Base-by-base conservation (phyloP, 306 rosid genomes). In the Ormosia semicastrata region DNA sequence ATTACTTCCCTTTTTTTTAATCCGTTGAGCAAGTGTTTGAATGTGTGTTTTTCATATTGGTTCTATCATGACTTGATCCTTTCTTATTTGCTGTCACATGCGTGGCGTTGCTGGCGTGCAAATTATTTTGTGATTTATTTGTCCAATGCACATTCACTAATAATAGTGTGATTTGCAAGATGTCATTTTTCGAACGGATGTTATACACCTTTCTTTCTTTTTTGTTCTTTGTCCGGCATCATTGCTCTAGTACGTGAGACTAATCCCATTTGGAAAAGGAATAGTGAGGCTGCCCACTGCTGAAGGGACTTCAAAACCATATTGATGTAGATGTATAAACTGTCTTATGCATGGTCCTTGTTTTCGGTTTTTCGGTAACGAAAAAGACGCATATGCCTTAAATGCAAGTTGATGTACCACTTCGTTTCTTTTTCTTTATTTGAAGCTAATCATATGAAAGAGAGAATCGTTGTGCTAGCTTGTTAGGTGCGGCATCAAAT, bases 101-200 rank as follows among this genome's bases (percentile, higher is more conserved):
- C 24, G 78, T 83, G 79, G 79, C 9, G 63, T 49, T 44, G 2
- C 29, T 18, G 47, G 40, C 32, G 66, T 75, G 86, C 49, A 82
- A 39, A 66, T 57, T 24, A 68, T 67, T 34, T 71, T 62, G 53
- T 56, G 47, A 41, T 74, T 60, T 71, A 52, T 73, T 30, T 63
- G 9, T 70, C 68, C 69, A 77, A 50, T 49, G 72, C 76, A 40
- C 58, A n/a, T 37, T 75, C 56, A 75, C 44, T 75, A 66, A 14
- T 50, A 30, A 40, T 14, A 39, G 50, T 37, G 79, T 71, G 73
- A 30, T 40, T 62, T 80, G 49, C 57, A 44, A 33, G 34, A 76
- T 14, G 56, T 41, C 44, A 53, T 2, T 36, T 65, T 34, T 49
- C 39, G 5, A 11, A 54, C 53, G 4, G 63, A 39, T 44, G 44